Percentiles rank a stretch among this genome's conserved stretches.
phyloP scores from a whole-genome alignment of 352 stramenopile species.

The Pythium aristosporum region DNA sequence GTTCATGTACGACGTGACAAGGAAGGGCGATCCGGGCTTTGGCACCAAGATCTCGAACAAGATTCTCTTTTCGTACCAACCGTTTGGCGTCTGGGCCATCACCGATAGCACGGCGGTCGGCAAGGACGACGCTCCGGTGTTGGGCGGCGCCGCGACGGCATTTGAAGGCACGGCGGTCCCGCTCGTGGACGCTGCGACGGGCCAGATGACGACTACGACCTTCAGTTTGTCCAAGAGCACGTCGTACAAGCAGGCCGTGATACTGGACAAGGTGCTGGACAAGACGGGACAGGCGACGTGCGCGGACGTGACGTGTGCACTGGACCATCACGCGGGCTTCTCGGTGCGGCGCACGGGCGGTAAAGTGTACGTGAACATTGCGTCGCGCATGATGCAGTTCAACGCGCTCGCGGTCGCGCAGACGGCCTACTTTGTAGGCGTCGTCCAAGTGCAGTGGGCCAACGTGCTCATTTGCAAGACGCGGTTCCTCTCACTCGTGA shows the following conservation, averaged over 20 bases:
- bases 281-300: constrained; percentile 36
- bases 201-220: constrained; percentile 29
- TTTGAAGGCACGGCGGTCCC: constrained; percentile 37
- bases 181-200: constrained; percentile 33
- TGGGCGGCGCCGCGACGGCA: constrained; percentile 38
- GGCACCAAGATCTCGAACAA: constrained; percentile 49
- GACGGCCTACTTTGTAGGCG: constrained; percentile 82
- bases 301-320: constrained; percentile 38
- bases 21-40: constrained; percentile 44
- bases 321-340: constrained; percentile 66
- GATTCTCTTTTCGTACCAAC: constrained; percentile 70
- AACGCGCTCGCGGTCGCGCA: constrained; percentile 82
- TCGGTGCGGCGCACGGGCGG: constrained; percentile 22
- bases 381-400: constrained; percentile 85
- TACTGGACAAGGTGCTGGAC: constrained; percentile 50
- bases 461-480: constrained; percentile 94
- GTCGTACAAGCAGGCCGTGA: constrained; percentile 47
- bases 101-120: constrained; percentile 34
- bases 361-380: constrained; percentile 76
- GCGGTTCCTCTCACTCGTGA: constrained; percentile 85
- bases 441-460: constrained; percentile 90
- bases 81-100: constrained; percentile 73
- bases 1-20: constrained; percentile 65
- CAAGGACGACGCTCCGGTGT: constrained; percentile 30
- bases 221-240: constrained; percentile 35